A percentile compares a stretch with the other conserved stretches of the same genome.
These are phyloP conservation scores for Termitomyces sp. DNA, from an alignment of 768 basidiomycete genomes.

Conservation along the genomic window DNA sequence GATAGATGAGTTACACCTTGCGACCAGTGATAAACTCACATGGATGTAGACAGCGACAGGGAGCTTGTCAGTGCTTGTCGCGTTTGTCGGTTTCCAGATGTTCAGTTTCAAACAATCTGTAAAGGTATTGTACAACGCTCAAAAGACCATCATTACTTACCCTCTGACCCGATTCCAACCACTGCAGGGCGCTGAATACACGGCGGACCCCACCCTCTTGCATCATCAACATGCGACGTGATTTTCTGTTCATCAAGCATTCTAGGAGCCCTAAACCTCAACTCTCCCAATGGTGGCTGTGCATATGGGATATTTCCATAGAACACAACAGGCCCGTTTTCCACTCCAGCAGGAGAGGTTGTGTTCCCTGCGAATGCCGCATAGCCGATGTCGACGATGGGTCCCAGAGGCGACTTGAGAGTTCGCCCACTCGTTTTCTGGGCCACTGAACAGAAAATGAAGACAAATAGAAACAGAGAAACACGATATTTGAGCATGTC, in stretches of 20 bases:
- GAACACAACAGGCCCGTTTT: slow-evolving; percentile 32
- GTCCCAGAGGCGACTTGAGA: slow-evolving; percentile 18
- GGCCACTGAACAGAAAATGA: not conserved
- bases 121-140: not conserved
- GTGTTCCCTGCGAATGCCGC: slow-evolving; percentile 35
- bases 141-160: slow-evolving; percentile 12
- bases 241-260: slow-evolving; percentile 25
- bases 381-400: slow-evolving; percentile 36
- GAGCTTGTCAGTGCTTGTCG: slow-evolving; percentile 26
- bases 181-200: slow-evolving; percentile 43
- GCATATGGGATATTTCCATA: slow-evolving; percentile 39
- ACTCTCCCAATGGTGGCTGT: slow-evolving; percentile 32
- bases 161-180: slow-evolving; percentile 40
- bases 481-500: not conserved
- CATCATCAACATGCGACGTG: slow-evolving; percentile 28
- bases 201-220: slow-evolving; percentile 37
- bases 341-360: slow-evolving; percentile 29
- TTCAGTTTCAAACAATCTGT: slow-evolving; percentile 37
- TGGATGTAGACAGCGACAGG: slow-evolving; percentile 40
- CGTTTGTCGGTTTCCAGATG: slow-evolving; percentile 36
- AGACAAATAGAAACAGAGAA: not conserved
- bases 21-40: slow-evolving; percentile 16
- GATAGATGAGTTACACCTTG: not conserved
- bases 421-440: not conserved
- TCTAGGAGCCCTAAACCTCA: slow-evolving; percentile 33